Evolutionary conservation across 495 filamentous ascomycete species (phyloP), one percentile per base, ranked within the genome.

Genomic region (Aspergillus leporis): DNA sequence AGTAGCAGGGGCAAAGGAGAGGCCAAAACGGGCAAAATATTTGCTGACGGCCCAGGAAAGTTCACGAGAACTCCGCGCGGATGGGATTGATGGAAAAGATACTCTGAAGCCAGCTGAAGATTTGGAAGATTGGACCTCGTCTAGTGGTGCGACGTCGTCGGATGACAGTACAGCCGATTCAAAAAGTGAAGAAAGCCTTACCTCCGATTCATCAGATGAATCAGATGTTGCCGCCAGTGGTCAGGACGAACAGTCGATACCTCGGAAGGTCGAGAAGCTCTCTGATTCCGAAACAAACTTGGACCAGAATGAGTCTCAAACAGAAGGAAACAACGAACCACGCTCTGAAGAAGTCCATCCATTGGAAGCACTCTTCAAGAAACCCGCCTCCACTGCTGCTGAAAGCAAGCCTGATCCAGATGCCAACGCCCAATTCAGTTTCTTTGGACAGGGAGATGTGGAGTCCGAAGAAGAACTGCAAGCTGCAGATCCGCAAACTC

Each of bases 361-460:
- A 0, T 77, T 96, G 12, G 93, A 97, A 75, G 90, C 91, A 0
- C 83, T 97, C 8, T 97, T 92, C 79, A 97, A 96, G 66, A 85
- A 84, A 12, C 79, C 86, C 1, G 72, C 81, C 22, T 71, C 79
- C 2, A 66, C 66, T 12, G 55, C 66, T 18, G 65, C 72, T 14
- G 65, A 71, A 7, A 59, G 69, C 2, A 75, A 75, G 34, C 70
- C 74, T 16, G 69, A 65, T 9, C 71, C 78, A 19, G 77, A 75
- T 18, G 71, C 79, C 50, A 75, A 79, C 12, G 78, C 80, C 14
- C 80, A 80, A 5, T 88, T 88, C 70, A 85, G 72, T 55, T 87
- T 88, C 75, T 88, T 88, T 31, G 83, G 84, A 3, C 59, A 62
- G 23, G 78, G 73, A 5, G 80, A 82, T 22, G 75, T 85, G 4